Base-by-base conservation (phyloP, 2,329 filamentous ascomycete species). In the Fusarium fracticaudum region DNA sequence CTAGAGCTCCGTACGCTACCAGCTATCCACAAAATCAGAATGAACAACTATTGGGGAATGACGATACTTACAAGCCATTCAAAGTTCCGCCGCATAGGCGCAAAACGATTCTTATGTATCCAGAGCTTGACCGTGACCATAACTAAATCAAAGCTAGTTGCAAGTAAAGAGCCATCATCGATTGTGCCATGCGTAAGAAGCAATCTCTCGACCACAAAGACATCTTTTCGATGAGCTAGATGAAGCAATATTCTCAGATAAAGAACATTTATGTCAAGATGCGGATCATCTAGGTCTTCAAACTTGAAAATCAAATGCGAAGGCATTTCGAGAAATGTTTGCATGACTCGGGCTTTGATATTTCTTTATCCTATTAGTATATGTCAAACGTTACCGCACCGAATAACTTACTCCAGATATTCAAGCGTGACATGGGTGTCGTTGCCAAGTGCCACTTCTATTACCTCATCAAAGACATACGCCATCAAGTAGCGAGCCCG, bases 121-220 rank as follows among this genome's bases (percentile, higher is more conserved):
- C 86, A 88, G 63, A 87, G 81, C 14, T 83, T 76, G 33, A 87
- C 77, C 2, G 85, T 86, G 22, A 85, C 76, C 7, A 82, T 82
- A 8, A 88, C 84, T 79, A 88, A 82, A 67, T 87, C 83, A 51
- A 84, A 85, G 64, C 86, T 87, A 31, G 85, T 83, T 11, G 82
- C 78, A n/a, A 88, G 75, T 24, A 87, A 79, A 29, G 85, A 82
- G 1, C 83, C 83, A 8, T 83, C 79, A 20, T 83, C 81, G 3
- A 80, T 71, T 20, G 83, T 78, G 2, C 83, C 81, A 17, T 80
- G 79, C 43, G 87, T 88, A 38, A 87, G 83, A 38, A 91, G 81
- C 3, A 91, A 85, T 22, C 90, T 83, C 68, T 91, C 87, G 18
- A 91, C 80, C 18, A 91, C 84, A 68, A 92, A 91, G 7, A 88